Base-by-base conservation (phyloP, 2,329 filamentous ascomycete species). In the Emmonsiellopsis sp. region DNA sequence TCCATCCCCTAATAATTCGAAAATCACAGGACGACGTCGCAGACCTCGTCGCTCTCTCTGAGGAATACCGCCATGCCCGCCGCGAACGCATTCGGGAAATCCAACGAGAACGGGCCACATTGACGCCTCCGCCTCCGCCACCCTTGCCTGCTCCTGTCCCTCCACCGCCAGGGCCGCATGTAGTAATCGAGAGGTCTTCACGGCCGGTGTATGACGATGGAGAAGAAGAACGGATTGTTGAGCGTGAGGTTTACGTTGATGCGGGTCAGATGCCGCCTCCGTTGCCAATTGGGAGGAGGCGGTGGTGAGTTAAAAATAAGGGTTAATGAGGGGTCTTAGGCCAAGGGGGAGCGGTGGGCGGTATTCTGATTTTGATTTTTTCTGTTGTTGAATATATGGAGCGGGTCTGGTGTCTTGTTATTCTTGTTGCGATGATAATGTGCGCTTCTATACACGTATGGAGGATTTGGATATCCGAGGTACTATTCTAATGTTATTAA, bases 31-130 rank as follows among this genome's bases (percentile, higher is more conserved):
- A 94, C 66, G 89, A 96, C 60, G 88, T 97, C 46, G 79, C 89
- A 43, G 83, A 86, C 58, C 81, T 97, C 3, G 88, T 95, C 30
- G 82, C 93, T 58, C 69, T 94, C 3, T 89, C 89, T 0, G 87
- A 95, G 57, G 81, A 87, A 16, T 93, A 96, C 64, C 86, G 89
- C 37, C 81, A 81, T 54, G 80, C 79, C 53, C 79, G 80, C 49
- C 76, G 77, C 53, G 76, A 78, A 55, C 76, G 80, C 31, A 81
- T 84, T 53, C 74, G 76, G 42, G 79, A 83, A 63, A 81, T 84
- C 53, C 75, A 83, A 30, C 72, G 68, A 52, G 74, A 77, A 60
- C 69, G 73, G 10, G 37, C 46, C 5, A 37, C 54, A 30, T 58
- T 57, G 13, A 57, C 60, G 15, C 54, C 64, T 15, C 59, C 61